A percentile compares a stretch with the other conserved stretches of the same genome.
Evolutionary conservation across 2,329 filamentous ascomycete genomes (phyloP).

Genomic region (Byssochlamys sp.): DNA sequence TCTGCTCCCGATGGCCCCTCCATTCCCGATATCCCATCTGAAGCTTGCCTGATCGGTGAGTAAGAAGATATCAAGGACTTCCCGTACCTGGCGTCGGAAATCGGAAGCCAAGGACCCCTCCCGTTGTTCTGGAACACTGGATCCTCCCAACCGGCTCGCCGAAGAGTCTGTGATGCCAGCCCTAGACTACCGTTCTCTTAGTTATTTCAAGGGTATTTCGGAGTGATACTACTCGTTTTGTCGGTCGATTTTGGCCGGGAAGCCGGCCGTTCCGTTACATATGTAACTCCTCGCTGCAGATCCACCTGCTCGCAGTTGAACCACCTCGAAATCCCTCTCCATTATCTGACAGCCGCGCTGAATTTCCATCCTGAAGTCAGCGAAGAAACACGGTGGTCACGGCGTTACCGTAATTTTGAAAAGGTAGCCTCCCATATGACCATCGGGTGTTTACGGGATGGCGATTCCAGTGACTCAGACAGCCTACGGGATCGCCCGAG

Average conservation of each 20-base stretch:
- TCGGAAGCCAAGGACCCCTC: background rate
- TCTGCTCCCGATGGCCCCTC: background rate
- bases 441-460: background rate
- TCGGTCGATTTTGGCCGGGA: background rate
- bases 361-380: background rate
- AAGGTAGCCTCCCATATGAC: background rate
- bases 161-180: background rate
- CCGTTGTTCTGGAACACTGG: background rate
- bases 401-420: background rate
- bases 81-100: background rate
- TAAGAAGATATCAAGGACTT: background rate
- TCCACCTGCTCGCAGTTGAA: background rate
- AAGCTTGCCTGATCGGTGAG: background rate
- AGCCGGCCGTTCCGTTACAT: background rate
- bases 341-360: background rate
- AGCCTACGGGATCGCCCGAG: background rate
- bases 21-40: background rate
- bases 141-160: background rate
- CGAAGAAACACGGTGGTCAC: background rate
- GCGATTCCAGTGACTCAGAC: background rate
- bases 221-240: background rate
- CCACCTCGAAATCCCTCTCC: background rate
- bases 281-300: background rate
- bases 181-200: too few relatives aligned
- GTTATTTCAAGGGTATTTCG: background rate